Evolutionary conservation across 768 basidiomycete genomes (phyloP), one percentile per base, ranked within the genome.

Genomic region (Dentipellis fragilis): DNA sequence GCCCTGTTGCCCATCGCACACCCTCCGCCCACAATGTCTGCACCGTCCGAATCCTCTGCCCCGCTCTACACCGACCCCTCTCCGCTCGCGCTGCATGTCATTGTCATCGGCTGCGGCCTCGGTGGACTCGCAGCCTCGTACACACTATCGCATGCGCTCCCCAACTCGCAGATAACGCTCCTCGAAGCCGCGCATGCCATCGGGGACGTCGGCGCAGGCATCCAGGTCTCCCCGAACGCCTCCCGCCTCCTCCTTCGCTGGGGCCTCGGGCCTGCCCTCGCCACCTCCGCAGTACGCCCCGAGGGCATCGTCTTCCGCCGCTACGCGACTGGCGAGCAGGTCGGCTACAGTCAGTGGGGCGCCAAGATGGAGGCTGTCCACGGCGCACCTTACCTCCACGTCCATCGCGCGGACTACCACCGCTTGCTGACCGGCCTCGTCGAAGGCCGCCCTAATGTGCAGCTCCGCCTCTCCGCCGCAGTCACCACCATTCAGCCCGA

Each of bases 341-440:
- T 75, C 21, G 74, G 71, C 9, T 70, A 69, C 59, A 71, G 71
- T 16, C 61, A 63, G 12, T 73, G 71, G 71, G 66, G 66, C 3
- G 58, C 63, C 12, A 53, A 58, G 39, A 71, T 72, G 62, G 56
- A 60, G 34, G 17, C 52, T 1, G 63, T 64, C 4, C 68, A 68
- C 54, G 73, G 73, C 51, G 65, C 72, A 55, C 73, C 72, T 6
- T 75, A 74, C 59, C 71, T 71, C 54, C 71, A 75, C 54, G 64
- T 75, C 51, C 74, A 75, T 54, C 72, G 74, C 54, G 73, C 72
- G 34, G 74, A 75, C 62, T 70, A 73, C 51, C 74, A 75, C 60
- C 66, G 65, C 22, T 61, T 75, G 22, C 67, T 75, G 39, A 68
- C 65, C 53, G 70, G 72, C 55, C 66, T 74, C 54, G 64, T 57